Evolutionary conservation across 768 basidiomycete genomes (phyloP), one percentile per base, ranked within the genome.

Genomic region (Amanita polypyramis): DNA sequence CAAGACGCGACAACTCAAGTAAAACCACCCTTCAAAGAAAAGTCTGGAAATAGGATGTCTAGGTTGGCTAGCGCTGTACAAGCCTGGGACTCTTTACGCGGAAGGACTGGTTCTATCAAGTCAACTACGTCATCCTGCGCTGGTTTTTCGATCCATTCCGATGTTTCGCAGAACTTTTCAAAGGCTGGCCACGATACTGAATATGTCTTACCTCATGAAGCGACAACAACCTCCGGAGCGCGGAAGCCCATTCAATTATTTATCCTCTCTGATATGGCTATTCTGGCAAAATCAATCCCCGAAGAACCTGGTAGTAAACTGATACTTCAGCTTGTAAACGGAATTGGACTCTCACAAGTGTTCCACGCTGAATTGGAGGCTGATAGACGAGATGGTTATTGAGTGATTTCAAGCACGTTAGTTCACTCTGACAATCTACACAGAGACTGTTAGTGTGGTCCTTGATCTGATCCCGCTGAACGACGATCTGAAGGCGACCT

Each of bases 231-330:
- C 33, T 27, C n/a, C 14, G 29, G 27, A 17, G 15, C 4, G 6
- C 33, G 36, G 12, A 43, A 23, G 25, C 8, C 25, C n/a, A 15
- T 23, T 56, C 52, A 50, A 48, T 52, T 59, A 33, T 69, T 72
- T 47, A 72, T 85, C 11, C 87, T 90, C 62, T 76, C 76, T 14
- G 87, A 92, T 60, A 49, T 90, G 27, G 59, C 86, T 41, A 54
- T 90, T n/a, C 59, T 89, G 23, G 73, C 77, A 14, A 64, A 64
- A 19, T 64, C 67, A n/a, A 52, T 51, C 1, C 52, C 49, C 14
- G 50, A 60, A 33, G 45, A 52, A 27, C 55, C 50, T 21, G 45
- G 53, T 21, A 44, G 53, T 19, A 54, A 57, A 21, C 41, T 58
- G 14, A 52, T 53, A 45, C 60, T 59, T 62, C 51, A 52, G 36